A percentile compares a stretch with the other conserved stretches of the same genome.
Conservation (phyloP, 805 yeast species). For the Metschnikowia picachoensis region DNA sequence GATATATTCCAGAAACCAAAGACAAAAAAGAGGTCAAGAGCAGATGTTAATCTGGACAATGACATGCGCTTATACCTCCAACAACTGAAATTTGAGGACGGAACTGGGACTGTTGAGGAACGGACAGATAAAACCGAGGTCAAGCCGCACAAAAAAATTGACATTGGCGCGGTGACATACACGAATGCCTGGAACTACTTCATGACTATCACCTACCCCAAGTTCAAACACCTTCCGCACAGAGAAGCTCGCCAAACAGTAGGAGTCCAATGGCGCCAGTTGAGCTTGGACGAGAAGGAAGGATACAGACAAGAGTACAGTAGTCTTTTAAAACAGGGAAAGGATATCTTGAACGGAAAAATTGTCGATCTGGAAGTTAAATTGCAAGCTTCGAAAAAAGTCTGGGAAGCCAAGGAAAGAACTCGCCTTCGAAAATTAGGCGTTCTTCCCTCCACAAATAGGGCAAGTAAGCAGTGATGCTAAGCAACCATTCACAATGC, state of each 20-base stretch:
- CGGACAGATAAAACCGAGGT: neutral
- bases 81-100: slow-evolving; percentile 23
- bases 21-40: slow-evolving; percentile 11
- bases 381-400: slow-evolving; percentile 10
- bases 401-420: slow-evolving; percentile 11
- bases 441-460: neutral
- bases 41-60: slow-evolving; percentile 13
- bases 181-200: slow-evolving; percentile 38
- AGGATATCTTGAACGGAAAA: slow-evolving; percentile 28
- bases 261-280: slow-evolving; percentile 23
- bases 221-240: slow-evolving; percentile 14
- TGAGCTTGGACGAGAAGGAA: slow-evolving; percentile 28
- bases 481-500: no score
- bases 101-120: neutral
- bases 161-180: slow-evolving; percentile 19
- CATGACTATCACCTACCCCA: slow-evolving; percentile 18
- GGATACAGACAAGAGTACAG: slow-evolving; percentile 26
- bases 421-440: slow-evolving; percentile 14
- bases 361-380: slow-evolving; percentile 27
- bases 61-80: slow-evolving; percentile 21
- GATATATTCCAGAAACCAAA: slow-evolving; percentile 12
- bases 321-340: slow-evolving; percentile 24
- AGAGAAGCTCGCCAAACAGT: slow-evolving; percentile 16
- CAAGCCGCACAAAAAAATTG: neutral
- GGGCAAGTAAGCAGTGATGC: neutral